Base-by-base conservation (phyloP, 2,329 filamentous ascomycete genomes). In the Fusarium pseudonygamai region DNA sequence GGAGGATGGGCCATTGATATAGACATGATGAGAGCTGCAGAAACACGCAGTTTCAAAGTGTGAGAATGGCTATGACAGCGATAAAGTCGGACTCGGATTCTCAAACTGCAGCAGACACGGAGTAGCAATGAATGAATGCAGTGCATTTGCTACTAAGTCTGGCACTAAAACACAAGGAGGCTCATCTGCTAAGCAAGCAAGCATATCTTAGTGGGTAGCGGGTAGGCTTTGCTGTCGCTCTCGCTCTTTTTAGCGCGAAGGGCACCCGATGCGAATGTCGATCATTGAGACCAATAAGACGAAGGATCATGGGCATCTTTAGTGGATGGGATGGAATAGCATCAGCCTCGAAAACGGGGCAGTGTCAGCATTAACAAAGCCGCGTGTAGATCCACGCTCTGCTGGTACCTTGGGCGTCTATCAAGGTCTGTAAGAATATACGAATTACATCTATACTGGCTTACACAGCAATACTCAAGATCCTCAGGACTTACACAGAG, bases 261-360 rank as follows among this genome's bases (percentile, higher is more conserved):
- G 28, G 39, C 43, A 36, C 9, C 16, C 16, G 42, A 45, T 45
- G 37, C 62, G 61, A 60, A 30, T 30, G 43, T 50, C 49, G 61
- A 43, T 36, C 55, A 46, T 40, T 28, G 28, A 65, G 55, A 30
- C 61, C 34, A 66, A 67, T 37, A 30, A 36, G 50, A 30, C 24
- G 40, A 18, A 49, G 49, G 49, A 49, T 66, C 24, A 40, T 37
- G 24, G 22, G 15, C 36, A 18, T 37, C 36, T 37, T 37, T 37
- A 37, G 36, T 37, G 36, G 36, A 37, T 37, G 36, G 36, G 36
- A 37, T 37, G 10, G 36, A 7, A 30, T 42, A 40, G 37, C 60
- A 66, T 66, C 53, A 70, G 71, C 67, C 71, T 68, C 67, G 18
- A 40, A 45, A 57, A 74, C 12, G 62, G 53, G 71, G 55, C 71